These are phyloP conservation scores for Thraustochytrium sp. DNA, from an alignment of 352 stramenopile species.

Conservation along the genomic window DNA sequence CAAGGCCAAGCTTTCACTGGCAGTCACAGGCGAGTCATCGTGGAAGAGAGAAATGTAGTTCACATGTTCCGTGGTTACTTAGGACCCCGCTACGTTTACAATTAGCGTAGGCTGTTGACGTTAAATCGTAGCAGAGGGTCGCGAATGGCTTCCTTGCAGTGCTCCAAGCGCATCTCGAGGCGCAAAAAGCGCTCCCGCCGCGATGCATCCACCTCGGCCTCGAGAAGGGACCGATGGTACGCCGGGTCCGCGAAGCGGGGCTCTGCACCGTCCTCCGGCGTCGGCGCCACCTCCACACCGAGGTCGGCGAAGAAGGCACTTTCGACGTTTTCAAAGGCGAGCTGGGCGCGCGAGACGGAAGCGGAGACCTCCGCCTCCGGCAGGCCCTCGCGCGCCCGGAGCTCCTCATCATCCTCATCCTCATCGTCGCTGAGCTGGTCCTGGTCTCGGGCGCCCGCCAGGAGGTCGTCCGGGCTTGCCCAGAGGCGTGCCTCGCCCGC, in stretches of 20 bases:
- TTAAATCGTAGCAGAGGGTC: background rate
- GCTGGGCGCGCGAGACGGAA: background rate
- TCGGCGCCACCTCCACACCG: background rate
- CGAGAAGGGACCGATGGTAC: background rate
- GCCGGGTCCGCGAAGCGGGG: background rate
- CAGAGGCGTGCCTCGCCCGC: background rate
- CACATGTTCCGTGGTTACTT: too few relatives aligned
- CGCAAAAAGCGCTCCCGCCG: background rate
- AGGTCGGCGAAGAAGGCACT: background rate
- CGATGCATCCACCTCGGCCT: background rate
- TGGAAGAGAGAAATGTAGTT: background rate
- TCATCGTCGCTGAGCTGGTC: constrained; percentile 34
- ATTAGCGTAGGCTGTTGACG: background rate
- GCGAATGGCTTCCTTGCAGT: background rate
- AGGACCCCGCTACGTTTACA: too few relatives aligned
- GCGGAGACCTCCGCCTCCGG: background rate
- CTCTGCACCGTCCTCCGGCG: background rate
- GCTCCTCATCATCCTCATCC: background rate
- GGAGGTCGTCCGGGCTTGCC: background rate
- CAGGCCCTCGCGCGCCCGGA: background rate
- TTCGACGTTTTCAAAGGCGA: background rate
- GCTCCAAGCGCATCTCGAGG: background rate
- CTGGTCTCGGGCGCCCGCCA: background rate
- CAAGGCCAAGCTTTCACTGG: too few relatives aligned
- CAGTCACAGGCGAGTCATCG: background rate